A percentile compares a stretch with the other conserved stretches of the same genome.
These are phyloP conservation scores for Tardiomyces digboiensis DNA, from an alignment of 1,139 yeast genomes.

Conservation along the genomic window DNA sequence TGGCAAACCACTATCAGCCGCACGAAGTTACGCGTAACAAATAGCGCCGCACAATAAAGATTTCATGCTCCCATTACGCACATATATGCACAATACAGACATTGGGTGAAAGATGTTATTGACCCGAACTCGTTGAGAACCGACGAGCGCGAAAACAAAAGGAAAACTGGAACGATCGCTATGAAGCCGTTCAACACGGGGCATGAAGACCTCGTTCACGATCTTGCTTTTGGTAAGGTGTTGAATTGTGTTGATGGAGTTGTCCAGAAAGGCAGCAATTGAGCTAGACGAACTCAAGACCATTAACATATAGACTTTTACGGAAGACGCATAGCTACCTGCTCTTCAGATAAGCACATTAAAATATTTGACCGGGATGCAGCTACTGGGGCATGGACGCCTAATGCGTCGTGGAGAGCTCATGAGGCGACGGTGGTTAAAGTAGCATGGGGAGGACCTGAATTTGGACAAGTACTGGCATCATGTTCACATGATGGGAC, in stretches of 20 bases:
- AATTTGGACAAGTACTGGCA: constrained; percentile 78
- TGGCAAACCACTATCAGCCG: not conserved
- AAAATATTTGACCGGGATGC: constrained; percentile 65
- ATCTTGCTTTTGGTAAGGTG: constrained; percentile 47
- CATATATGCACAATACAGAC: too few species aligned
- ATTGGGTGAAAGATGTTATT: too few species aligned
- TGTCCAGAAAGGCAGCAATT: not conserved
- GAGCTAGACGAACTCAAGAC: not conserved
- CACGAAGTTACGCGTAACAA: too few species aligned
- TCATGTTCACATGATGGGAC: constrained; percentile 88
- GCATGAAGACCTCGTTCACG: constrained; percentile 87
- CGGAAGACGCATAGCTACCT: constrained; percentile 84
- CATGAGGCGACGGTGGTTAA: constrained; percentile 84
- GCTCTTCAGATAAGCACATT: constrained; percentile 86
- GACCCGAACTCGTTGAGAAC: too few species aligned
- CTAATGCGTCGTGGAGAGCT: constrained; percentile 88
- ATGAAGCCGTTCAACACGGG: constrained; percentile 75
- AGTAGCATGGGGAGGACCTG: constrained; percentile 91
- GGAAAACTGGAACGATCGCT: not conserved
- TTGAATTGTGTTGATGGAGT: not conserved
- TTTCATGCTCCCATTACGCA: too few species aligned
- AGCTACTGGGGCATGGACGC: constrained; percentile 45
- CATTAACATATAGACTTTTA: constrained; percentile 42
- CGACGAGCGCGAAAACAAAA: too few species aligned
- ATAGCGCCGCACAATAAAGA: too few species aligned